phyloP scores from a whole-genome alignment of 352 stramenopile genomes.

The Globisporangium nagaii region DNA sequence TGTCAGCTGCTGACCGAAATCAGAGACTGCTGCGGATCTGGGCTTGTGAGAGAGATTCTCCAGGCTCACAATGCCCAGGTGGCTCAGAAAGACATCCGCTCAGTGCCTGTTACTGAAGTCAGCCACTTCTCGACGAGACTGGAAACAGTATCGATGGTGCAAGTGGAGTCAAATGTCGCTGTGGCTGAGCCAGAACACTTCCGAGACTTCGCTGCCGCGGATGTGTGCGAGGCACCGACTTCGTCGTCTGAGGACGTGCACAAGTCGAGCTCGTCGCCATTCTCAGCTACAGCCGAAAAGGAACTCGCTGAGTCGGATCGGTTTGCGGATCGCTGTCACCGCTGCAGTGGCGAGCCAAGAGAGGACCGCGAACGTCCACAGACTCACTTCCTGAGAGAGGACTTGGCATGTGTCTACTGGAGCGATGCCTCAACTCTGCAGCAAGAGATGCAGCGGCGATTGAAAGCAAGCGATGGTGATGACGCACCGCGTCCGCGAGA shows the following conservation, averaged over 20 bases:
- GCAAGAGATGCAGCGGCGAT: slow-evolving; percentile 9
- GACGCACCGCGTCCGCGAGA: no score
- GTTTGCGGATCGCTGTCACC: not conserved
- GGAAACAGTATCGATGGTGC: not conserved
- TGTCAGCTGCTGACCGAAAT: slow-evolving; percentile 36
- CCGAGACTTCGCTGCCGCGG: not conserved
- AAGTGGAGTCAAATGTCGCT: not conserved
- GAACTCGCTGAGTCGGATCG: no score
- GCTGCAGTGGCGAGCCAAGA: not conserved
- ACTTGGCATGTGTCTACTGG: not conserved
- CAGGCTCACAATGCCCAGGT: not conserved
- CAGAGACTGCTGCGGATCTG: slow-evolving; percentile 12
- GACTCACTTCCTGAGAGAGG: not conserved
- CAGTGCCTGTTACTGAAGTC: not conserved
- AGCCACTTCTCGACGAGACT: not conserved
- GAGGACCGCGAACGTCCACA: not conserved
- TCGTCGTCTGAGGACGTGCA: no score
- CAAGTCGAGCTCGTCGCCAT: no score
- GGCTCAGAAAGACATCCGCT: not conserved
- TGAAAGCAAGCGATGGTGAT: not conserved
- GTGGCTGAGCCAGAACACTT: not conserved
- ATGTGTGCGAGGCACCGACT: no score
- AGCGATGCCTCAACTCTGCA: slow-evolving; percentile 7
- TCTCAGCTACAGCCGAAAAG: no score
- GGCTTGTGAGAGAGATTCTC: slow-evolving; percentile 8